Evolutionary conservation across 2,329 filamentous ascomycete species (phyloP).

Genomic region (Grosmannia clavigera): DNA sequence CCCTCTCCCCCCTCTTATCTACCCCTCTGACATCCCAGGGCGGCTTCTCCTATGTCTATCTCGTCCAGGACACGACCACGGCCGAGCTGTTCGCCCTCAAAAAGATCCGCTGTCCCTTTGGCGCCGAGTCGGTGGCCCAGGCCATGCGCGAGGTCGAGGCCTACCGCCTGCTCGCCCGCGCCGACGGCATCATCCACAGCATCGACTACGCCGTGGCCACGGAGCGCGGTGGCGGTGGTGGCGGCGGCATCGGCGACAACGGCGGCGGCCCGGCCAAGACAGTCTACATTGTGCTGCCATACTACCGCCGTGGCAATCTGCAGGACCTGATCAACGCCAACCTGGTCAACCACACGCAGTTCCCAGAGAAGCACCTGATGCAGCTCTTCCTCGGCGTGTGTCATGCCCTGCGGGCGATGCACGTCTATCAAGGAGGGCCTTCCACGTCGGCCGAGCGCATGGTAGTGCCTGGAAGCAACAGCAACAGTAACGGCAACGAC

Average conservation of each 20-base stretch:
- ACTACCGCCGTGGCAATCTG: constrained; percentile 88
- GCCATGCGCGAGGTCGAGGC: constrained; percentile 96
- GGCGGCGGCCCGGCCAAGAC: constrained; percentile 61
- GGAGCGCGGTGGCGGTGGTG: constrained; percentile 48
- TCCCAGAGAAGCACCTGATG: constrained; percentile 83
- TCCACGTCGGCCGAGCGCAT: neutral
- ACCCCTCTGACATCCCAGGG: constrained; percentile 40
- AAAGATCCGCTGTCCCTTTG: constrained; percentile 97
- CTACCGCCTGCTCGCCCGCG: constrained; percentile 76
- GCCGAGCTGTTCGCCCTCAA: constrained; percentile 87
- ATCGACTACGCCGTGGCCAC: constrained; percentile 73
- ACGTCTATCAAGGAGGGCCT: constrained; percentile 55
- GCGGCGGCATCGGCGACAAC: constrained; percentile 34
- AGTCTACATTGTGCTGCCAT: constrained; percentile 90
- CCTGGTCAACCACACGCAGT: constrained; percentile 82
- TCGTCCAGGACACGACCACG: constrained; percentile 80
- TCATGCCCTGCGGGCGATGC: constrained; percentile 77
- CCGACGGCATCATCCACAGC: constrained; percentile 75
- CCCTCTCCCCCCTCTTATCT: neutral
- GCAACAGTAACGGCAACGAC: constrained; percentile 21
- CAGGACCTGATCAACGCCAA: constrained; percentile 99
- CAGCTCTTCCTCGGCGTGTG: constrained; percentile 85
- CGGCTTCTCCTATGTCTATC: constrained; percentile 97
- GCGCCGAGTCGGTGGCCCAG: constrained; percentile 86
- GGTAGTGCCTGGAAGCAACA: constrained; percentile 10